A percentile compares a stretch with the other conserved stretches of the same genome.
These are phyloP conservation scores for Colletotrichum godetiae DNA, from an alignment of 2,329 filamentous ascomycete species.

Conservation along the genomic window DNA sequence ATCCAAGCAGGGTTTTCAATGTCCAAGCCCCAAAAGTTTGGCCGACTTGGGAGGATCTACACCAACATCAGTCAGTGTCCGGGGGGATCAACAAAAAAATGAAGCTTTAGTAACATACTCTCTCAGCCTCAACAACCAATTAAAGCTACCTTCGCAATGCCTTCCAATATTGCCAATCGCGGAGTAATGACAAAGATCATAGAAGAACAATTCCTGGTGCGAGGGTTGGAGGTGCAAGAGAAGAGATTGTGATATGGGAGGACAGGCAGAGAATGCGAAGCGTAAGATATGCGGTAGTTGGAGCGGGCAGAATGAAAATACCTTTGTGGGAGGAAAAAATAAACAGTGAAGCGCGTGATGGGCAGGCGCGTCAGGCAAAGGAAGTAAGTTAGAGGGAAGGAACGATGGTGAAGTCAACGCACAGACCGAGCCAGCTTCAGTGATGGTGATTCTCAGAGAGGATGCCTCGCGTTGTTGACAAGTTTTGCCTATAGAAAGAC, in stretches of 20 bases:
- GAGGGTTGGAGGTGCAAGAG: neutral
- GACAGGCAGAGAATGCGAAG: neutral
- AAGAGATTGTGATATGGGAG: neutral
- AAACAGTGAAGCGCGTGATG: neutral
- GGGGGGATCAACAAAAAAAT: neutral
- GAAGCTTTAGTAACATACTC: neutral
- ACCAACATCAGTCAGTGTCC: neutral
- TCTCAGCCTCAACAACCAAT: neutral
- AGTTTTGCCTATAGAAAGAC: too few species aligned
- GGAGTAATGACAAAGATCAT: neutral
- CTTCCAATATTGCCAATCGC: neutral
- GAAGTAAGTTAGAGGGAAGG: constrained; percentile 5
- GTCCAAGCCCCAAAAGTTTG: neutral
- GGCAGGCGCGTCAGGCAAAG: neutral
- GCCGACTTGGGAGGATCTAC: neutral
- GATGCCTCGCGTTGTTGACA: neutral
- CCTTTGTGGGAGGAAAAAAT: neutral
- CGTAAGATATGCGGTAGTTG: too few species aligned
- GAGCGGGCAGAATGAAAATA: neutral
- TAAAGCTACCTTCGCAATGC: neutral
- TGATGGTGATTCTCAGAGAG: constrained; percentile 4
- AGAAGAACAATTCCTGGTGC: neutral
- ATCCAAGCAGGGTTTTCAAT: neutral
- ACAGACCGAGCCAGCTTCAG: neutral
- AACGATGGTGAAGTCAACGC: neutral